A percentile compares a stretch with the other conserved stretches of the same genome.
phyloP scores from a whole-genome alignment of 345 rosid species.

The Abelmoschus esculentus region DNA sequence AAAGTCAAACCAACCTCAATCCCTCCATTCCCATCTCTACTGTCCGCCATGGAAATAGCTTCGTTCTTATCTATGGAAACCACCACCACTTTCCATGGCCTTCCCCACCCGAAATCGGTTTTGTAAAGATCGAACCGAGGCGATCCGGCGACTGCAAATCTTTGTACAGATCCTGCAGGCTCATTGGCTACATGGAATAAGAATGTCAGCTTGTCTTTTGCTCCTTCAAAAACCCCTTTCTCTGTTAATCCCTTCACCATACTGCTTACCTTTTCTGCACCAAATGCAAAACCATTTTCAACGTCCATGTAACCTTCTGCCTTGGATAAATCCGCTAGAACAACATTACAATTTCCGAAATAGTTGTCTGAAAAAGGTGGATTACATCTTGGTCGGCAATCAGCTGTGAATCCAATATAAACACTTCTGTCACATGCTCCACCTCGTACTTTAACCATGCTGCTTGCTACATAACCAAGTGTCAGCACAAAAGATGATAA shows the following conservation, averaged over 20 bases:
- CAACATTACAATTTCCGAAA: too few species aligned
- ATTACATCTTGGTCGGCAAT: too few species aligned
- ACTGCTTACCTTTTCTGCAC: background rate
- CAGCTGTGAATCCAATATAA: too few species aligned
- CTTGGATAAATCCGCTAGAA: too few species aligned
- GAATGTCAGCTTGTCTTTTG: too few species aligned
- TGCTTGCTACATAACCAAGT: conserved; percentile 6
- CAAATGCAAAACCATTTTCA: too few species aligned
- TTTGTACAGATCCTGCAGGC: too few species aligned
- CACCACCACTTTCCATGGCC: conserved; percentile 23
- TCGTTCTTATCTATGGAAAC: conserved; percentile 17
- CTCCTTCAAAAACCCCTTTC: too few species aligned
- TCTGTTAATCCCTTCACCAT: background rate
- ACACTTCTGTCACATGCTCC: background rate
- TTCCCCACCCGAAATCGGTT: conserved; percentile 21
- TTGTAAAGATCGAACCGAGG: conserved; percentile 12
- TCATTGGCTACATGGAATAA: too few species aligned
- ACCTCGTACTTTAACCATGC: conserved; percentile 17
- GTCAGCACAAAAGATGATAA: conserved; percentile 28
- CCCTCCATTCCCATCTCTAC: conserved; percentile 13
- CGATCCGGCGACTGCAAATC: conserved; percentile 4
- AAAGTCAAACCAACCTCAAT: conserved; percentile 24
- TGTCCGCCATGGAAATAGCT: conserved; percentile 16
- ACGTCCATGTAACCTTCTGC: too few species aligned
- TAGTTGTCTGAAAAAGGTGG: too few species aligned